Evolutionary conservation across 2,329 filamentous ascomycete species (phyloP).

Genomic region (Metarhizium brunneum): DNA sequence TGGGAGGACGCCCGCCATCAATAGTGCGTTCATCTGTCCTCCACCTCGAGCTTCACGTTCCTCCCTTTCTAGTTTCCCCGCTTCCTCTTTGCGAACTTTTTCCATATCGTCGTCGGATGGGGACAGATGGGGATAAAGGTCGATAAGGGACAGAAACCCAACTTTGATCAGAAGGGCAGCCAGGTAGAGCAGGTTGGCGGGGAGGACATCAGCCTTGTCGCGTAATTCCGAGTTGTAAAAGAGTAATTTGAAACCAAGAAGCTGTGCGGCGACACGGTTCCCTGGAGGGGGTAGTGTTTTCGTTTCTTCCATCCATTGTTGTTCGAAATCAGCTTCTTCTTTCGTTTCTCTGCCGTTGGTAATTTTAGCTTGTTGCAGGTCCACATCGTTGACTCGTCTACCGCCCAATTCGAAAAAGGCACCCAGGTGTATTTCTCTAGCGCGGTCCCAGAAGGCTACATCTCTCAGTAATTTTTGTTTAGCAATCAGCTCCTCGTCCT

Average conservation of each 20-base stretch:
- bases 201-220: conserved; percentile 66
- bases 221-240: conserved; percentile 83
- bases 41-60: conserved; percentile 64
- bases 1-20: conserved; percentile 75
- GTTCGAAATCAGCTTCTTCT: conserved; percentile 47
- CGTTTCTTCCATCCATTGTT: conserved; percentile 71
- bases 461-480: conserved; percentile 58
- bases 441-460: conserved; percentile 67
- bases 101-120: conserved; percentile 79
- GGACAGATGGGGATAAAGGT: conserved; percentile 88
- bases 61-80: conserved; percentile 69
- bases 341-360: conserved; percentile 26
- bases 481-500: conserved; percentile 54
- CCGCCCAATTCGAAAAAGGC: conserved; percentile 88
- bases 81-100: conserved; percentile 55
- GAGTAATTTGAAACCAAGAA: conserved; percentile 92
- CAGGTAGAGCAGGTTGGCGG: conserved; percentile 87
- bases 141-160: conserved; percentile 85
- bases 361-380: conserved; percentile 36
- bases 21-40: conserved; percentile 70
- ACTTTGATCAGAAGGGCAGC: conserved; percentile 92
- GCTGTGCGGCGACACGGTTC: conserved; percentile 84
- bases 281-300: conserved; percentile 75
- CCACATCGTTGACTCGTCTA: conserved; percentile 52
- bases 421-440: conserved; percentile 64